phyloP scores from a whole-genome alignment of 176 grass and related monocot genomes.

The Cenchrus purpureus region DNA sequence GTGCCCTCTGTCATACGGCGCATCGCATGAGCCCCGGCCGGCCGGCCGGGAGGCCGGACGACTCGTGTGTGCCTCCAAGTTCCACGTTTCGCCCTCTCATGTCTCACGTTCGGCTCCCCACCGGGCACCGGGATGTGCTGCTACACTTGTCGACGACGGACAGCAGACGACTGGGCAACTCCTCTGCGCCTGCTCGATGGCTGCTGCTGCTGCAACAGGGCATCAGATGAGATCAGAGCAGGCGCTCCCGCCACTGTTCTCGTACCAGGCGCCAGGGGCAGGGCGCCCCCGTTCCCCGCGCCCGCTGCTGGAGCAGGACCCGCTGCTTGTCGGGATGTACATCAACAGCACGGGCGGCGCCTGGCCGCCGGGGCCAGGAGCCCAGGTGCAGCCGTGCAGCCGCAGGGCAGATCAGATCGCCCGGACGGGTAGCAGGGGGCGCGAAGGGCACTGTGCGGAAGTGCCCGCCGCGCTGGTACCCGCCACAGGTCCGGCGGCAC shows the following conservation, averaged over 20 bases:
- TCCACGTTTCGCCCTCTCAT: constrained; percentile 2
- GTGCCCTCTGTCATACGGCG: too few species aligned
- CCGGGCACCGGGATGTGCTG: neutral
- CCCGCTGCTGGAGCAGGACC: neutral
- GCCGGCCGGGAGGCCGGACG: too few species aligned
- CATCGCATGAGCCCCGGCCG: neutral
- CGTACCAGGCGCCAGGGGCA: neutral
- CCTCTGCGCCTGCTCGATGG: neutral
- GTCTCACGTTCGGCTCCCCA: too few species aligned
- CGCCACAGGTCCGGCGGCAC: neutral
- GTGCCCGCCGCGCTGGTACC: too few species aligned
- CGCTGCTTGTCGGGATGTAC: neutral
- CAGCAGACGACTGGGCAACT: neutral
- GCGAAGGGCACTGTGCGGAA: too few species aligned
- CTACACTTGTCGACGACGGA: neutral
- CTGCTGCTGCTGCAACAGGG: neutral
- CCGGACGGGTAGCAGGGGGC: too few species aligned
- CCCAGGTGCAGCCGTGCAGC: too few species aligned
- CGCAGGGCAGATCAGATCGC: too few species aligned
- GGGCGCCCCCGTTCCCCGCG: neutral
- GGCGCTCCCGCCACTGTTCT: neutral
- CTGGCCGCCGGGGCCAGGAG: too few species aligned
- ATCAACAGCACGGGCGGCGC: neutral
- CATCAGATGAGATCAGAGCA: neutral
- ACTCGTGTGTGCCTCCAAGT: neutral